Evolutionary conservation across 208 protist species (phyloP).

Genomic region (Acanthamoeba healyi): DNA sequence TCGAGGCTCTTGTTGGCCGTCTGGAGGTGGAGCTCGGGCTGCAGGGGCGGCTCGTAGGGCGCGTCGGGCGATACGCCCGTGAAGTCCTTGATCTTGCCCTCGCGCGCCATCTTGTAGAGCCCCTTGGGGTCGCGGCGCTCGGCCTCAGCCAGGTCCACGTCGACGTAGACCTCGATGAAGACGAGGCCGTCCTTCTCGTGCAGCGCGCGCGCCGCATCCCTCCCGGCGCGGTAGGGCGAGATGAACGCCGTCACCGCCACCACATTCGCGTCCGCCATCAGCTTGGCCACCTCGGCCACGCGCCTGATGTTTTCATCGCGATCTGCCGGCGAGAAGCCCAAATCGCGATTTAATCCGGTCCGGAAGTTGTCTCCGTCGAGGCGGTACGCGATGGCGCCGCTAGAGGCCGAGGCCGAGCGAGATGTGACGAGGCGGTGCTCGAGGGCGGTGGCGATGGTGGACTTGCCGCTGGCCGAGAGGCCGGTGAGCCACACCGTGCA

Average conservation of each 20-base stretch:
- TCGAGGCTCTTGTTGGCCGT: conserved; percentile 10
- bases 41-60: conserved; percentile 44
- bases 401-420: neutral
- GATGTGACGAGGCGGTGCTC: conserved; percentile 11
- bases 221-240: conserved; percentile 4
- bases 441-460: conserved; percentile 47
- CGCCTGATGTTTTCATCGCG: conserved; percentile 61
- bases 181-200: conserved; percentile 57
- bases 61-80: conserved; percentile 54
- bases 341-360: conserved; percentile 24
- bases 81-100: conserved; percentile 70
- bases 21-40: conserved; percentile 22
- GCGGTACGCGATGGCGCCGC: neutral
- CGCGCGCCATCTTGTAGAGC: conserved; percentile 70
- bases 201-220: neutral
- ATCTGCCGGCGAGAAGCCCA: conserved; percentile 60
- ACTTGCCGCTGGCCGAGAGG: conserved; percentile 61
- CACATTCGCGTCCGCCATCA: conserved; percentile 39
- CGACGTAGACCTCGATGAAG: conserved; percentile 67
- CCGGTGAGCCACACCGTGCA: conserved; percentile 72
- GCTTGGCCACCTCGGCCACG: conserved; percentile 63
- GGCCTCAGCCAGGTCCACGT: conserved; percentile 4
- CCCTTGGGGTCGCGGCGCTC: conserved; percentile 69
- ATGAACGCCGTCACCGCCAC: conserved; percentile 68
- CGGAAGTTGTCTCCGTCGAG: conserved; percentile 72